phyloP scores from a whole-genome alignment of 306 rosid species.

The Cucumis cinereus region DNA sequence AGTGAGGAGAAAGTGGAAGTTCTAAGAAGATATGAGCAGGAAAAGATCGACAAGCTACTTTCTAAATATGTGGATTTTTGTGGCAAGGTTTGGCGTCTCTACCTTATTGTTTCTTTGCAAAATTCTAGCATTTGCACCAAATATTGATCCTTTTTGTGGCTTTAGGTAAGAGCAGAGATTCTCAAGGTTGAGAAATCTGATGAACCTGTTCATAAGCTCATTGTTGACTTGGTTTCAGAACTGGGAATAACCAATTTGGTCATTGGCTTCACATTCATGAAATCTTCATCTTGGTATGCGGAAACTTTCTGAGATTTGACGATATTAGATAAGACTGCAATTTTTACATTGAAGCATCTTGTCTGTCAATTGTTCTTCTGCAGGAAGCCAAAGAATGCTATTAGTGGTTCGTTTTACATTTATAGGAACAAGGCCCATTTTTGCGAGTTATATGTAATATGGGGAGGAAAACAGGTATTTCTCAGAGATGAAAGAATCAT shows the following conservation, averaged over 20 bases:
- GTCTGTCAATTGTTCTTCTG: not conserved
- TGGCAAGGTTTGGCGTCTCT: slow-evolving; percentile 39
- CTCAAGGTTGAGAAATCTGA: slow-evolving; percentile 38
- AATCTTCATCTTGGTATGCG: slow-evolving; percentile 36
- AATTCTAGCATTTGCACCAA: not conserved
- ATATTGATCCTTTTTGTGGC: not conserved
- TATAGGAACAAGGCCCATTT: slow-evolving; percentile 50
- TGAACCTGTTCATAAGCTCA: slow-evolving; percentile 37
- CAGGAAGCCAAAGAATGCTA: slow-evolving; percentile 62
- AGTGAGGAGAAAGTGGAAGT: slow-evolving; percentile 51
- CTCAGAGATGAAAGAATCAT: slow-evolving; percentile 45
- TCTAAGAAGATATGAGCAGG: slow-evolving; percentile 37
- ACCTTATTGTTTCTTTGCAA: not conserved
- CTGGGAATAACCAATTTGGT: slow-evolving; percentile 53
- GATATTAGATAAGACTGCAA: not conserved
- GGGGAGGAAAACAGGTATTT: slow-evolving; percentile 66
- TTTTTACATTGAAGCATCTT: not conserved
- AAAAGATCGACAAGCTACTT: slow-evolving; percentile 31
- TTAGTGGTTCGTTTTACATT: slow-evolving; percentile 55
- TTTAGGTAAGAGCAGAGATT: slow-evolving; percentile 49
- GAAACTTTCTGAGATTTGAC: not conserved
- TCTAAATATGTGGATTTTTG: slow-evolving; percentile 47
- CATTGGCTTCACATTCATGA: slow-evolving; percentile 59
- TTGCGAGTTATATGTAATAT: slow-evolving; percentile 60
- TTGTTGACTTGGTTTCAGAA: slow-evolving; percentile 45